Conservation (phyloP, 192 early-diverging fungal genomes). For the Chytriomyces confervae region DNA sequence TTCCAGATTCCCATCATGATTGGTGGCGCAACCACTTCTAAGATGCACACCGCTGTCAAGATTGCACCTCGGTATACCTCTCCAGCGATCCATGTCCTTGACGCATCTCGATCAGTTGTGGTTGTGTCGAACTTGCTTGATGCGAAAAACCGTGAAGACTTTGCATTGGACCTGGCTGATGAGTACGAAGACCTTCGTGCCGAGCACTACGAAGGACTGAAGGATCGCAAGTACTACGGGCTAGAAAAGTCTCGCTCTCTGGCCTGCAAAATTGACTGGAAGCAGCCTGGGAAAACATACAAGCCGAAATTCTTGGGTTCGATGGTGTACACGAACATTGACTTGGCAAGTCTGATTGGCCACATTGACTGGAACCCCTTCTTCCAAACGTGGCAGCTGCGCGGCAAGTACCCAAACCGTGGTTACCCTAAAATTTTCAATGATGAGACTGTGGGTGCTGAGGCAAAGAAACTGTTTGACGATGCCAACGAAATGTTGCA, state of each 20-base stretch:
- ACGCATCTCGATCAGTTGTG: constrained; percentile 90
- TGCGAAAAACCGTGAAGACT: constrained; percentile 78
- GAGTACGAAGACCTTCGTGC: constrained; percentile 93
- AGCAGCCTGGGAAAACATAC: constrained; percentile 63
- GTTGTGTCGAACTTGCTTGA: constrained; percentile 90
- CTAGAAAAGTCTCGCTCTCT: constrained; percentile 74
- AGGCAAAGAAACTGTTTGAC: constrained; percentile 87
- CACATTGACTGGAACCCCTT: constrained; percentile 99
- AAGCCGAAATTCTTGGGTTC: constrained; percentile 86
- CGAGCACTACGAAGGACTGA: constrained; percentile 91
- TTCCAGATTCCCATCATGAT: constrained; percentile 82
- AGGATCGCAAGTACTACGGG: constrained; percentile 80
- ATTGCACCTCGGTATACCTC: constrained; percentile 85
- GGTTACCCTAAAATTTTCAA: constrained; percentile 98
- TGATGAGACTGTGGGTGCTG: constrained; percentile 87
- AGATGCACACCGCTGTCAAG: constrained; percentile 97
- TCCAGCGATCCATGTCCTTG: constrained; percentile 86
- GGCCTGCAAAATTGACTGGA: constrained; percentile 75
- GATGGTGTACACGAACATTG: constrained; percentile 74
- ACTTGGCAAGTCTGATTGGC: constrained; percentile 74
- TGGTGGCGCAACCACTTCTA: constrained; percentile 94
- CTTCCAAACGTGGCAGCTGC: constrained; percentile 97
- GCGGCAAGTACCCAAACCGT: constrained; percentile 95
- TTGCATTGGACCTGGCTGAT: constrained; percentile 84
- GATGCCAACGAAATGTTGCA: constrained; percentile 85